These are phyloP conservation scores for Pseudogymnoascus pannorum DNA, from an alignment of 2,329 filamentous ascomycete genomes.

Conservation along the genomic window DNA sequence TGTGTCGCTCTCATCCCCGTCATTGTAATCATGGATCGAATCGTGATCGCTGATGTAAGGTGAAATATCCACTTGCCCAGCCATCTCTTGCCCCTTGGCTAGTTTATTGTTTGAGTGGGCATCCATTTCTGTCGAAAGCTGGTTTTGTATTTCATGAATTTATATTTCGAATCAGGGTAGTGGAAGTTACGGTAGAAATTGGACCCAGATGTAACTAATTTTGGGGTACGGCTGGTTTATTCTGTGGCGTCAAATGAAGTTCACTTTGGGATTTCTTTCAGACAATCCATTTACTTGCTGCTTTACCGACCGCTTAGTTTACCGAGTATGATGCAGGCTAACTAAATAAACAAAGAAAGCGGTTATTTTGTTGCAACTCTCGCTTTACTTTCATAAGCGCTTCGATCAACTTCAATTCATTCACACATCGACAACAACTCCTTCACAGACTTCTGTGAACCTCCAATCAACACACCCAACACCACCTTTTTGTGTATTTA, in stretches of 20 bases:
- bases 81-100: neutral
- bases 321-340: neutral
- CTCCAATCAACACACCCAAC: neutral
- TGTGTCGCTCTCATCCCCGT: neutral
- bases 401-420: neutral
- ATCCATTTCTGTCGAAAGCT: neutral
- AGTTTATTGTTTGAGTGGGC: neutral
- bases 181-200: neutral
- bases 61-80: neutral
- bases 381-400: neutral
- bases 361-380: neutral
- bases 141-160: neutral
- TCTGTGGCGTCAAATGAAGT: too few species aligned
- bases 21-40: neutral
- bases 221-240: neutral
- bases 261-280: neutral
- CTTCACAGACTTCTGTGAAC: neutral
- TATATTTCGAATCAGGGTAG: neutral
- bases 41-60: neutral
- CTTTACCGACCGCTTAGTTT: neutral
- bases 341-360: neutral
- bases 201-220: neutral
- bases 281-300: neutral
- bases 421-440: neutral
- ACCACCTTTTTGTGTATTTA: neutral